phyloP scores from a whole-genome alignment of 441 rosid genomes.

The Pelargonium fulgidum region DNA sequence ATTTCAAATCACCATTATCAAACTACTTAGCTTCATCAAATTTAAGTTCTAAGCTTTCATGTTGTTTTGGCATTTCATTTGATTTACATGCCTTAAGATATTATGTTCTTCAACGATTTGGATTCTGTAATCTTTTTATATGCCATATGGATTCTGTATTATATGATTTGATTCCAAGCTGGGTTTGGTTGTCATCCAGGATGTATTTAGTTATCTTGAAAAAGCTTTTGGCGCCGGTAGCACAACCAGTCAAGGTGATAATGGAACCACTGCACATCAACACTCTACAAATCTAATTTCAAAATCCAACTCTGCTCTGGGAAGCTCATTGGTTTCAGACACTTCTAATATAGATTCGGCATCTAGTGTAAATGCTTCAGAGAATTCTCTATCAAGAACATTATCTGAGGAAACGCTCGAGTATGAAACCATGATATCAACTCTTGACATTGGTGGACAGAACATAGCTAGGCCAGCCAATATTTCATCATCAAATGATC shows the following conservation, averaged over 20 bases:
- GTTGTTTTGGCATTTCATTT: not conserved
- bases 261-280: constrained; percentile 47
- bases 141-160: not conserved
- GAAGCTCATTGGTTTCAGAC: constrained; percentile 49
- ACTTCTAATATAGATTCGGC: constrained; percentile 51
- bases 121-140: too few species aligned
- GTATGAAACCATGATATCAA: constrained; percentile 58
- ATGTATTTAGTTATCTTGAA: constrained; percentile 64
- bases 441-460: constrained; percentile 63
- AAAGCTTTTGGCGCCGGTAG: constrained; percentile 58
- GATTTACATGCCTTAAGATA: not conserved
- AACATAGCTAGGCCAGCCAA: constrained; percentile 46
- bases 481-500: constrained; percentile 48
- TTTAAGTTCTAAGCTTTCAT: not conserved
- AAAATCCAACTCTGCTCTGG: constrained; percentile 51
- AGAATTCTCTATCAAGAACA: constrained; percentile 60
- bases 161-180: not conserved
- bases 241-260: constrained; percentile 53
- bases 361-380: constrained; percentile 43
- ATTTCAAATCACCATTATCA: not conserved
- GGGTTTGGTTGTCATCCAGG: constrained; percentile 37
- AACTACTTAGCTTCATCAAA: not conserved
- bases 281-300: constrained; percentile 53
- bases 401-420: constrained; percentile 77
- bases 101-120: not conserved